phyloP scores from a whole-genome alignment of 2,329 filamentous ascomycete species.

The Neurospora sp. region DNA sequence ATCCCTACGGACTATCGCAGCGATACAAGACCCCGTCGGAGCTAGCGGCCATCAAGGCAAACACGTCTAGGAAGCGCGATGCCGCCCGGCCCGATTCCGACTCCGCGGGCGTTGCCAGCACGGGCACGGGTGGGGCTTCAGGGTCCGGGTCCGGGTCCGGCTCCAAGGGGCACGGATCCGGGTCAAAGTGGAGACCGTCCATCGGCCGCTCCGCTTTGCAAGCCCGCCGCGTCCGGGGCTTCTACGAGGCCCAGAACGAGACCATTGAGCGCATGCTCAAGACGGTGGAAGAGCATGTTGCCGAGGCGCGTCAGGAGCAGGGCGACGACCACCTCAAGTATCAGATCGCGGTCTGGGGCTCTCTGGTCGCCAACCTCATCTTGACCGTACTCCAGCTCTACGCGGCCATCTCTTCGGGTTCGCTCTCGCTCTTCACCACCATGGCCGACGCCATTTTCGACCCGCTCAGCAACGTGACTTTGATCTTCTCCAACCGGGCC shows the following conservation, averaged over 20 bases:
- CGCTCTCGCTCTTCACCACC: conserved; percentile 93
- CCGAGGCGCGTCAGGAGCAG: conserved; percentile 69
- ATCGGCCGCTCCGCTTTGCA: conserved; percentile 24
- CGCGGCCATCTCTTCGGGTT: conserved; percentile 75
- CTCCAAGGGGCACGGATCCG: conserved; percentile 10
- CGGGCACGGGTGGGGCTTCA: not conserved
- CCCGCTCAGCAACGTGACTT: conserved; percentile 75
- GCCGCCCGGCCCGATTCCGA: conserved; percentile 18
- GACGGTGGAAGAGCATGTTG: conserved; percentile 81
- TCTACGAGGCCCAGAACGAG: conserved; percentile 87
- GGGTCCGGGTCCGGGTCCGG: not conserved
- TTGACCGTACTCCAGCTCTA: conserved; percentile 79
- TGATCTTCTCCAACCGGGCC: conserved; percentile 80
- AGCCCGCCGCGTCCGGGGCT: conserved; percentile 51
- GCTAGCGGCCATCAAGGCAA: conserved; percentile 68
- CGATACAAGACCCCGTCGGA: conserved; percentile 71
- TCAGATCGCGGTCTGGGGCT: conserved; percentile 56
- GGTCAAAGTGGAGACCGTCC: conserved; percentile 20
- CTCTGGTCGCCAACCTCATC: conserved; percentile 70
- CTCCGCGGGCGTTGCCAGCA: not conserved
- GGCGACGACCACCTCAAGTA: conserved; percentile 72
- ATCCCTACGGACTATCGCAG: conserved; percentile 72
- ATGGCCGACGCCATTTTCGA: conserved; percentile 96
- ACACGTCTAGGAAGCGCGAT: conserved; percentile 67
- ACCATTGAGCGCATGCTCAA: conserved; percentile 89